Base-by-base conservation (phyloP, 2,329 filamentous ascomycete genomes). In the Cladobotryum mycophilum region DNA sequence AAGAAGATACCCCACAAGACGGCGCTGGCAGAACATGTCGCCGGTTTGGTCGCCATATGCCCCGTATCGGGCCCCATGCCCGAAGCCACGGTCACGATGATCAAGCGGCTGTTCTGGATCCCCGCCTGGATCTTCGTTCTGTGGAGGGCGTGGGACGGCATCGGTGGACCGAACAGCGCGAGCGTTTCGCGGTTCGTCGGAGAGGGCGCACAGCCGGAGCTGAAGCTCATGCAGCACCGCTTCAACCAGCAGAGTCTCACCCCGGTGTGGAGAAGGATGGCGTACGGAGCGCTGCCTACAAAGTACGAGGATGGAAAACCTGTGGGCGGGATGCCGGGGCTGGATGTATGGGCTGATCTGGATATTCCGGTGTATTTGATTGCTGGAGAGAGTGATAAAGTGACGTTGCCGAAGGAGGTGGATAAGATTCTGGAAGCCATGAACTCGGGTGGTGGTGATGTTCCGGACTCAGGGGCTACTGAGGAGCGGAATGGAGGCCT, bases 211-310 rank as follows among this genome's bases (percentile, higher is more conserved):
- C 85, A 89, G 40, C 66, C 75, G 3, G 80, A 88, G 58, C 78
- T 85, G 1, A 83, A 81, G 60, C 74, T 76, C 50, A 73, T 89
- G 35, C 88, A 92, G 64, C 67, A 85, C 51, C 78, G 79, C 3
- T 92, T 85, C 70, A 97, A 97, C 64, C 77, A 79, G 53, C 89
- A 96, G 64, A 96, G 89, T 55, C 82, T 78, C 56, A 93, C 90
- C 0, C 77, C 85, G 0, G 88, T 93, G 0, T 96, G 88, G 79
- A 81, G 87, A 57, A 82, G 89, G 37, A 90, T 95, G 82, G 84
- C 85, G 1, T 82, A 77, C 66, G 89, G 90, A 0, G 76, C 77
- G 46, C 73, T 93, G 20, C 85, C 88, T 0, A 69, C 66, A 11
- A 20, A 11, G 0, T 85, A 84, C 52, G 65, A 74, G 3, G 63